Evolutionary conservation across 148 eudicot genomes (phyloP).

Genomic region (Tetragonia tetragonoides): DNA sequence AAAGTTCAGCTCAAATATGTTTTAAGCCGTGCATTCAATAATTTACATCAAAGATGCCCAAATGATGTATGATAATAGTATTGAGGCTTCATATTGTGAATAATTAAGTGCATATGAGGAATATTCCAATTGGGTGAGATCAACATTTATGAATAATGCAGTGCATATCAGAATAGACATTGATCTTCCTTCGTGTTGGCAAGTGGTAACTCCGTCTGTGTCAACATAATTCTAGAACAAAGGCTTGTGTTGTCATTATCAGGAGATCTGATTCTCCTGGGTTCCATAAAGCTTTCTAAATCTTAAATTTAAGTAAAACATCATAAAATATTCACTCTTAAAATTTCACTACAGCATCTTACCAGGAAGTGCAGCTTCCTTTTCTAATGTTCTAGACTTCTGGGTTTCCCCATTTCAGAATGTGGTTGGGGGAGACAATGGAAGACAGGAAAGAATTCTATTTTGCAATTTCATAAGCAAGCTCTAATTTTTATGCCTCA

Average conservation of each 20-base stretch:
- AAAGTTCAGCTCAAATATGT: background rate
- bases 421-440: background rate
- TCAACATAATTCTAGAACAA: background rate
- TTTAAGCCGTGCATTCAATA: background rate
- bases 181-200: background rate
- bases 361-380: background rate
- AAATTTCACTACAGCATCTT: background rate
- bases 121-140: background rate
- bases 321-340: no score
- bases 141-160: background rate
- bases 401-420: background rate
- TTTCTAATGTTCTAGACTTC: background rate
- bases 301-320: background rate
- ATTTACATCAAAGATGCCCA: background rate
- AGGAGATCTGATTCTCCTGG: no score
- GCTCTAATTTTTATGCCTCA: background rate
- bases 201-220: background rate
- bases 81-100: background rate
- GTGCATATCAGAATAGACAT: background rate
- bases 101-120: background rate
- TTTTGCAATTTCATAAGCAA: background rate
- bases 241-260: background rate
- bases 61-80: background rate
- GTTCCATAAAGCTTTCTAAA: background rate
- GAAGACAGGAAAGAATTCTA: background rate